phyloP scores from a whole-genome alignment of 768 basidiomycete genomes.

The Lactarius evosmus region DNA sequence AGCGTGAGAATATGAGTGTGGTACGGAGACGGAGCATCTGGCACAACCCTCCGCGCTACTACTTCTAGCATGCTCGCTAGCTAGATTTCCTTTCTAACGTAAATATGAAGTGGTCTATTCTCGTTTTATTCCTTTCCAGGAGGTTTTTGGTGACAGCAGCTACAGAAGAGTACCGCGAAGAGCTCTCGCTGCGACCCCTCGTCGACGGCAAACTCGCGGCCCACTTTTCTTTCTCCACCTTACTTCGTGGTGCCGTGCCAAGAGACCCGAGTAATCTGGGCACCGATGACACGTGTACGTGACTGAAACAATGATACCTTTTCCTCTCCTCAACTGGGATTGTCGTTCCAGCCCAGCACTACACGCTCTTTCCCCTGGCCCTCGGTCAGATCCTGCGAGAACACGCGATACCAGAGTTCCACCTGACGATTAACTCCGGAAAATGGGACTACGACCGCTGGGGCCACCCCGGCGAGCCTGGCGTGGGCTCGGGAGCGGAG shows the following conservation, averaged over 20 bases:
- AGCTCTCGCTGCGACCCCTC: slow-evolving; percentile 56
- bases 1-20: no score
- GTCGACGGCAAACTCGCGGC: slow-evolving; percentile 80
- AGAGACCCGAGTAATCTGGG: slow-evolving; percentile 51
- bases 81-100: not conserved
- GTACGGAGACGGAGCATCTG: no score
- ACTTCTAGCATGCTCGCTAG: not conserved
- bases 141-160: not conserved
- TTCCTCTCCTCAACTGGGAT: not conserved
- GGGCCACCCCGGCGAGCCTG: slow-evolving; percentile 74
- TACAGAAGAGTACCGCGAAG: slow-evolving; percentile 54
- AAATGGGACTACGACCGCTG: slow-evolving; percentile 86
- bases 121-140: slow-evolving; percentile 1
- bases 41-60: not conserved
- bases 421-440: slow-evolving; percentile 87
- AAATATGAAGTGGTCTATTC: slow-evolving; percentile 7
- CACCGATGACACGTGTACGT: slow-evolving; percentile 47
- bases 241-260: slow-evolving; percentile 51
- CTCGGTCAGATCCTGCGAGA: slow-evolving; percentile 84
- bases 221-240: slow-evolving; percentile 74
- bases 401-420: slow-evolving; percentile 83
- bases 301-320: not conserved
- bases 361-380: slow-evolving; percentile 79
- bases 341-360: slow-evolving; percentile 65
- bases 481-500: slow-evolving; percentile 83